These are phyloP conservation scores for Ormosia semicastrata DNA, from an alignment of 306 rosid species.

Conservation along the genomic window DNA sequence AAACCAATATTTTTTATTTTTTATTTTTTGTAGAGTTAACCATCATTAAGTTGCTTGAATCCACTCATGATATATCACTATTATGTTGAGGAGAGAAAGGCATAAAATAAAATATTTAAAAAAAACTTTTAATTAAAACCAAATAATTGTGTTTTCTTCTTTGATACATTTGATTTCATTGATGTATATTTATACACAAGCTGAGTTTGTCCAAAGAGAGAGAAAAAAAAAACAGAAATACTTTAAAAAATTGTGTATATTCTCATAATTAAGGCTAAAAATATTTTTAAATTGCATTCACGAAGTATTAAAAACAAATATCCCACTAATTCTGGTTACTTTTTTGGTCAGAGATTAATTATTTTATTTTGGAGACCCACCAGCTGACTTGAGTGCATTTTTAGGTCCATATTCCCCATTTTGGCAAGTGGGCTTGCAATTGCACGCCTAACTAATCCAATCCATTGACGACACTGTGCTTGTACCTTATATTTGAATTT, in stretches of 20 bases:
- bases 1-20: not conserved
- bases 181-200: too few species aligned
- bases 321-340: not conserved
- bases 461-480: not conserved
- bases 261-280: not conserved
- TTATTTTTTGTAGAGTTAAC: too few species aligned
- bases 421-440: conserved; percentile 6
- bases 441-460: not conserved
- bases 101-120: too few species aligned
- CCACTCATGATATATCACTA: not conserved
- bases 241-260: not conserved
- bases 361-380: too few species aligned
- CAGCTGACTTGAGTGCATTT: not conserved
- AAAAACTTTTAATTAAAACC: too few species aligned
- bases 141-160: too few species aligned
- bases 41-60: not conserved
- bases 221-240: too few species aligned
- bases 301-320: not conserved
- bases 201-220: too few species aligned
- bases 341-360: not conserved
- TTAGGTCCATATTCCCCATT: not conserved
- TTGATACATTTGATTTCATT: too few species aligned
- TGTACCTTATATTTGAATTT: too few species aligned
- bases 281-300: not conserved
- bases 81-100: not conserved